Evolutionary conservation across 306 rosid species (phyloP).

Genomic region (Purshia tridentata): DNA sequence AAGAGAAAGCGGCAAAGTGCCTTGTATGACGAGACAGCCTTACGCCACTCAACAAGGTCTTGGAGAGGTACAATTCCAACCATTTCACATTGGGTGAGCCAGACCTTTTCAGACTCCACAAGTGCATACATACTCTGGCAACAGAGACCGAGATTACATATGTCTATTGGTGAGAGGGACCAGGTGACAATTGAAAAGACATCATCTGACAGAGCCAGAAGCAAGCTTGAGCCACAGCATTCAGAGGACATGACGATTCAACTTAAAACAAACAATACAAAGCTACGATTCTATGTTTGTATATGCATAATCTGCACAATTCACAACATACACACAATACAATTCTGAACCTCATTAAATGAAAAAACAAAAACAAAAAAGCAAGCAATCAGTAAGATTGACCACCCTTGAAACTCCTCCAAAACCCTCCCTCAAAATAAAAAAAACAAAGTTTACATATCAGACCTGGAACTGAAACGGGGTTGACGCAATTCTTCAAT

Average conservation of each 20-base stretch:
- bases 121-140: conserved; percentile 54
- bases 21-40: conserved; percentile 60
- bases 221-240: conserved; percentile 54
- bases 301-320: too few relatives aligned
- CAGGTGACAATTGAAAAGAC: conserved; percentile 54
- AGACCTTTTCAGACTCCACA: conserved; percentile 66
- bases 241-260: conserved; percentile 41
- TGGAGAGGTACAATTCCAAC: conserved; percentile 45
- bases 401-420: too few relatives aligned
- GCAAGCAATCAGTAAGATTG: conserved; percentile 13
- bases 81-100: conserved; percentile 75
- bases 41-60: conserved; percentile 80
- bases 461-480: conserved; percentile 31
- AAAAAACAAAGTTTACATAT: conserved; percentile 33
- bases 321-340: conserved; percentile 17
- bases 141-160: conserved; percentile 66
- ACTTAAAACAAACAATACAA: conserved; percentile 6
- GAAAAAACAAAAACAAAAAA: conserved; percentile 19
- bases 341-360: too few relatives aligned
- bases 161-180: conserved; percentile 62
- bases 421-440: neutral
- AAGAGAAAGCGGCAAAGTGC: conserved; percentile 80
- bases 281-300: too few relatives aligned
- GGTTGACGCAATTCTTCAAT: conserved; percentile 27
- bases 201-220: conserved; percentile 69